Evolutionary conservation across 371 early-diverging fungal genomes (phyloP), one percentile per base, ranked within the genome.

Genomic region (Nosema bombycis): DNA sequence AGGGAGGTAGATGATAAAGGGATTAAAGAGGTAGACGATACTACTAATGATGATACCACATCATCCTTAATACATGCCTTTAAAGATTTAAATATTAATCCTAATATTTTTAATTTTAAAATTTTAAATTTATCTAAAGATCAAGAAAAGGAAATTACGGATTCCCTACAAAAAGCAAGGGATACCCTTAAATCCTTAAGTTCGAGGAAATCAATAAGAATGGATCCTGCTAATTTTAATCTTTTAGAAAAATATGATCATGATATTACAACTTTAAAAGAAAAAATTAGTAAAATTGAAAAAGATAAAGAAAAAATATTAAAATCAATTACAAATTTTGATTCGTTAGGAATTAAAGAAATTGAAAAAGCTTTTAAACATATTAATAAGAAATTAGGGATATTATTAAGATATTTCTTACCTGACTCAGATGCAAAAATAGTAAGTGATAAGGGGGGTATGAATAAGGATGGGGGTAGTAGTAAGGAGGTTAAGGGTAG

Each of bases 211-310:
- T 24, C 57, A 21, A 70, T 63, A 54, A 80, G 66, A 23, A 81
- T 84, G 72, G 82, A 87, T 75, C 84, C 85, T 26, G 69, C 76
- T 36, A 84, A 84, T 77, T 85, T 87, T 77, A 84, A 84, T 71
- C 55, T 85, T 23, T 71, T 87, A 23, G 84, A 87, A 73, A 80
- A 80, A 57, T 84, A 87, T 75, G 84, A 83, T 28, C 64, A 76
- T 57, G 60, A 77, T 28, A 75, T 84, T 30, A 38, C 74, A 63
- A 73, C 70, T 0, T 72, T 87, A 18, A 64, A 84, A 65, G 80
- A 83, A 18, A 85, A 84, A 74, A 83, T 87, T 3, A 55, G 54
- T 0, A 77, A 77, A 74, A 71, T 87, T 18, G 83, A 87, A 77
- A 78, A 62, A 10, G 83, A 87, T 69, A 87, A 84, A 71, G 30